These are phyloP conservation scores for Syzygium jambos DNA, from an alignment of 345 rosid genomes.

Conservation along the genomic window DNA sequence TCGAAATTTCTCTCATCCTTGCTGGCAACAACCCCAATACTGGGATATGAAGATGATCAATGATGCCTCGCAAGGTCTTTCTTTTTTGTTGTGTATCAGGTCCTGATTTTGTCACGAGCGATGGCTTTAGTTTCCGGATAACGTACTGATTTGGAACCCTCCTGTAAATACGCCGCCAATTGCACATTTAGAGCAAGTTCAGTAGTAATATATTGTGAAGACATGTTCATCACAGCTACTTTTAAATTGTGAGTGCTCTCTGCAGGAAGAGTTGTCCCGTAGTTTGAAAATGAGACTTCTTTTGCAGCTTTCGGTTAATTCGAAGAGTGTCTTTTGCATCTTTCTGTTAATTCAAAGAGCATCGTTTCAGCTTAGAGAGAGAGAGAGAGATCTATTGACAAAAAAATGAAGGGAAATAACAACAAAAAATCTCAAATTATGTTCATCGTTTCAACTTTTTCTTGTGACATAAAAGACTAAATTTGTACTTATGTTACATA, in stretches of 20 bases:
- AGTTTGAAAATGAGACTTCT: too few species aligned
- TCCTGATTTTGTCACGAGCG: neutral
- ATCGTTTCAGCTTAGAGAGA: neutral
- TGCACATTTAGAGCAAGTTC: neutral
- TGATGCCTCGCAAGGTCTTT: neutral
- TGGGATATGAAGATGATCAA: constrained; percentile 6
- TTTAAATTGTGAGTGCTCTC: neutral
- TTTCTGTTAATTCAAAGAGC: neutral
- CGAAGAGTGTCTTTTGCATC: neutral
- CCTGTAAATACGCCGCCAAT: neutral
- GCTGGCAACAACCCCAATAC: constrained; percentile 90
- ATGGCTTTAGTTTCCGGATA: neutral
- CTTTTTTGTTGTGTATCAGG: neutral
- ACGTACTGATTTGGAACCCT: neutral
- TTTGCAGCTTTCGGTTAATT: neutral
- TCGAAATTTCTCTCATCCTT: constrained; percentile 91
- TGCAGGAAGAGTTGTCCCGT: neutral
- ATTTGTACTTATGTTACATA: too few species aligned
- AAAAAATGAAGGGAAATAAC: too few species aligned
- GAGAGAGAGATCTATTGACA: neutral
- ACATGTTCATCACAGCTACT: neutral
- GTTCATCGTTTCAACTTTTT: too few species aligned
- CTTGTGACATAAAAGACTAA: too few species aligned
- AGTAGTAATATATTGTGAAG: neutral
- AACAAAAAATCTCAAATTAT: too few species aligned